phyloP scores from a whole-genome alignment of 225 moss, liverwort and hornwort genomes.

The Ulota crispa region DNA sequence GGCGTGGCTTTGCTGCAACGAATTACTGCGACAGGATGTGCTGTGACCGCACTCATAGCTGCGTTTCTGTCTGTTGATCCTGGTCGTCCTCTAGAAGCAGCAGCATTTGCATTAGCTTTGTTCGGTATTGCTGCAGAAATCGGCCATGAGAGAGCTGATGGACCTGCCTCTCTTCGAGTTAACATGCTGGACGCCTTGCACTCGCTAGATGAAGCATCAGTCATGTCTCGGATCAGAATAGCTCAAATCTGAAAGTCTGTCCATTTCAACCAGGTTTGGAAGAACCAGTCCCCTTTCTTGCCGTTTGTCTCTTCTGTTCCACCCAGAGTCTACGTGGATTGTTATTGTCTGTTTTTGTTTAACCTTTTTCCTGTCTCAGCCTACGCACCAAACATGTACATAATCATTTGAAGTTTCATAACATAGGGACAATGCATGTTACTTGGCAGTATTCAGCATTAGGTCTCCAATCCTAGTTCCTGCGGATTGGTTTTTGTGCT shows the following conservation, averaged over 20 bases:
- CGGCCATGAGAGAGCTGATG: constrained; percentile 78
- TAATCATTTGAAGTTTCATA: too few species aligned
- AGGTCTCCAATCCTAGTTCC: too few species aligned
- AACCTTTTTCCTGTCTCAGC: too few species aligned
- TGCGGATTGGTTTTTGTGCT: too few species aligned
- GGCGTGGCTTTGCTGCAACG: constrained; percentile 87
- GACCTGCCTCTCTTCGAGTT: constrained; percentile 88
- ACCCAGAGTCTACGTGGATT: neutral
- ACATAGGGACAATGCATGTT: too few species aligned
- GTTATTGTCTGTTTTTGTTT: neutral
- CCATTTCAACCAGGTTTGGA: neutral
- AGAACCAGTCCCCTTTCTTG: neutral
- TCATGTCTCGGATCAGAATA: constrained; percentile 65
- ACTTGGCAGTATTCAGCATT: too few species aligned
- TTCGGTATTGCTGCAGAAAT: constrained; percentile 95
- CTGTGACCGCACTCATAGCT: constrained; percentile 92
- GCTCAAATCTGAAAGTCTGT: constrained; percentile 66
- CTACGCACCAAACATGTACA: neutral
- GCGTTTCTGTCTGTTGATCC: constrained; percentile 86
- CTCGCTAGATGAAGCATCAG: constrained; percentile 77
- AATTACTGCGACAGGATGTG: constrained; percentile 94
- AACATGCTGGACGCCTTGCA: constrained; percentile 89
- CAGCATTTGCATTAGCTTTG: constrained; percentile 83
- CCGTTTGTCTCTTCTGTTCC: neutral
- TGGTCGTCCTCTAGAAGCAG: constrained; percentile 68